Conservation (phyloP, 2,329 filamentous ascomycete species). For the Beauveria medogensis region DNA sequence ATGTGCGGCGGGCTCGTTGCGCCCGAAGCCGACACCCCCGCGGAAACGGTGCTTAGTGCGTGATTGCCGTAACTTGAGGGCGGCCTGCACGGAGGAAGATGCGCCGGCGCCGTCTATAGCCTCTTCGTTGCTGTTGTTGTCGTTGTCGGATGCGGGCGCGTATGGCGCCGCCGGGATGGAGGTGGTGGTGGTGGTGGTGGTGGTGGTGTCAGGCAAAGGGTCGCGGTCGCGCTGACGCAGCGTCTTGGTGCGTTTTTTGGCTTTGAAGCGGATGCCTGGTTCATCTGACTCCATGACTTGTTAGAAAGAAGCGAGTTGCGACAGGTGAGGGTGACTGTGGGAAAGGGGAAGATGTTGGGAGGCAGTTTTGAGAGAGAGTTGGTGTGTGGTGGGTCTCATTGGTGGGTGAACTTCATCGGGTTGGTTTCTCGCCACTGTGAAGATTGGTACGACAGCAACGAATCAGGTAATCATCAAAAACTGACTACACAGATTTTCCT, state of each 20-base stretch:
- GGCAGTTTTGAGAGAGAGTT: too few relatives aligned
- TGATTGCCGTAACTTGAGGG: conserved; percentile 44
- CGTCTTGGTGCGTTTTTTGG: conserved; percentile 50
- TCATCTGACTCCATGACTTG: background rate
- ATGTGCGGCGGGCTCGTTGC: conserved; percentile 20
- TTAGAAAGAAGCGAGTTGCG: too few relatives aligned
- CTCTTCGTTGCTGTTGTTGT: conserved; percentile 16
- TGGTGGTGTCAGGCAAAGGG: conserved; percentile 21
- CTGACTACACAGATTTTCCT: too few relatives aligned
- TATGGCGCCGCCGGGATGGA: conserved; percentile 6
- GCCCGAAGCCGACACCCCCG: conserved; percentile 46
- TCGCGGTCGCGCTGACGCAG: conserved; percentile 45
- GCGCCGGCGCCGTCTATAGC: background rate
- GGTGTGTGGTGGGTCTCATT: too few relatives aligned
- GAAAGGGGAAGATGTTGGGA: too few relatives aligned
- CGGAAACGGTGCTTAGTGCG: conserved; percentile 34
- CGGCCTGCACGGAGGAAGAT: conserved; percentile 34
- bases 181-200: conserved; percentile 8
- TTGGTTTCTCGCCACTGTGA: too few relatives aligned
- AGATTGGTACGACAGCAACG: too few relatives aligned
- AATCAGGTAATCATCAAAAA: too few relatives aligned
- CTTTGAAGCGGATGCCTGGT: conserved; percentile 37
- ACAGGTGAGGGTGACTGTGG: too few relatives aligned
- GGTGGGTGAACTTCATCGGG: too few relatives aligned
- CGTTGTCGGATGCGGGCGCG: conserved; percentile 5